Conservation (phyloP, 352 stramenopile genomes). For the Phytophthora constricta region DNA sequence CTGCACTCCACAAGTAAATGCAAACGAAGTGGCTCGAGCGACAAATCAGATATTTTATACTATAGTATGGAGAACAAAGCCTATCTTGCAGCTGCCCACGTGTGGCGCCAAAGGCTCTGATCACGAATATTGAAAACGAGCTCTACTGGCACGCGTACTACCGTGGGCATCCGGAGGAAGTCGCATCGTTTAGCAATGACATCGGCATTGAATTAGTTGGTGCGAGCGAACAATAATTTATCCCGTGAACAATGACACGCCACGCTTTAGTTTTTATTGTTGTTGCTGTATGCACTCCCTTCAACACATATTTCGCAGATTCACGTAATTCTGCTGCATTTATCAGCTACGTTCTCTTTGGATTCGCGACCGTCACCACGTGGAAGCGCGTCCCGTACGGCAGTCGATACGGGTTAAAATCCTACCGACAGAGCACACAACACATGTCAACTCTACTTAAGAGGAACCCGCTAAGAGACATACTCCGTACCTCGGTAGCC, state of each 20-base stretch:
- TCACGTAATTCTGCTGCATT: conserved; percentile 23
- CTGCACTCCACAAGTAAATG: no score
- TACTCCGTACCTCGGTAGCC: conserved; percentile 66
- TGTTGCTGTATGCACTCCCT: conserved; percentile 7
- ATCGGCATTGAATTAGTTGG: conserved; percentile 6
- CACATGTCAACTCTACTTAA: conserved; percentile 5
- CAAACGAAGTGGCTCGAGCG: no score
- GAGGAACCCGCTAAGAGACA: conserved; percentile 1
- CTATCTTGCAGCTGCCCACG: conserved; percentile 5
- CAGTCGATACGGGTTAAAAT: conserved; percentile 85
- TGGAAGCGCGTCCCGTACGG: conserved; percentile 80
- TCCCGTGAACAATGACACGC: neutral
- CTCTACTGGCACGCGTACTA: conserved; percentile 33
- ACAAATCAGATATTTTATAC: no score
- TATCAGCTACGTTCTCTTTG: conserved; percentile 61
- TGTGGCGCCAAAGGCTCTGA: conserved; percentile 20
- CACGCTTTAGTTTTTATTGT: conserved; percentile 5
- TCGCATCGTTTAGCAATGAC: conserved; percentile 16
- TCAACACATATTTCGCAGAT: conserved; percentile 4
- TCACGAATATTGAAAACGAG: neutral
- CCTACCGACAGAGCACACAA: conserved; percentile 40
- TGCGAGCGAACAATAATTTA: neutral
- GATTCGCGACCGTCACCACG: conserved; percentile 81
- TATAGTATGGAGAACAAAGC: no score
- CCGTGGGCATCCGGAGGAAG: conserved; percentile 24